phyloP scores from a whole-genome alignment of 805 yeast genomes.

The Metschnikowia reukaufii region DNA sequence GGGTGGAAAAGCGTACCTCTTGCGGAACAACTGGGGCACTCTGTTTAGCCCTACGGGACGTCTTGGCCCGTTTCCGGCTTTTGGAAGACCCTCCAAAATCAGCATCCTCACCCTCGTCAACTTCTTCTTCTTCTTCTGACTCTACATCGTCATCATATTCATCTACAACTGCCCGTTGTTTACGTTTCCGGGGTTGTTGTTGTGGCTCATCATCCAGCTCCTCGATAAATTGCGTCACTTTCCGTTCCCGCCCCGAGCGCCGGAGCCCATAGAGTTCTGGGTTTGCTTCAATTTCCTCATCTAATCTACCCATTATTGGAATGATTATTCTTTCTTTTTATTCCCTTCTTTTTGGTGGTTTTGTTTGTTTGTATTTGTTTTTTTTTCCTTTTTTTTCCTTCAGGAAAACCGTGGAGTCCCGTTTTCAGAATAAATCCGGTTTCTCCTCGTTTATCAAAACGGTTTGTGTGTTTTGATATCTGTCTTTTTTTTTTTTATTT shows the following conservation, averaged over 20 bases:
- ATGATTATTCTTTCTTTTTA: not conserved
- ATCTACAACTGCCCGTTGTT: constrained; percentile 11
- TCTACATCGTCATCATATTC: constrained; percentile 19
- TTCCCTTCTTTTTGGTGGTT: no score
- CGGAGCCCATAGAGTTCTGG: constrained; percentile 86
- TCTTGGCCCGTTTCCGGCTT: constrained; percentile 15
- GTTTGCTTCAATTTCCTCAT: constrained; percentile 35
- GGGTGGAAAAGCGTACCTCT: constrained; percentile 74
- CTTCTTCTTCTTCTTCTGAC: constrained; percentile 17
- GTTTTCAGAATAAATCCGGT: no score
- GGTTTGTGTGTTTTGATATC: not conserved
- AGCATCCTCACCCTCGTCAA: constrained; percentile 19
- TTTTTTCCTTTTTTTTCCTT: not conserved
- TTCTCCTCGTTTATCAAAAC: no score
- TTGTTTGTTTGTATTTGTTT: not conserved
- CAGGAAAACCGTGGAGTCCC: not conserved
- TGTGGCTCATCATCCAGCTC: constrained; percentile 33
- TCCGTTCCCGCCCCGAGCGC: constrained; percentile 66
- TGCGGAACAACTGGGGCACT: constrained; percentile 21
- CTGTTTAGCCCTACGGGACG: constrained; percentile 1
- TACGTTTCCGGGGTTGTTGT: constrained; percentile 18
- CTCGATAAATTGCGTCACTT: constrained; percentile 34
- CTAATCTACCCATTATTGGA: constrained; percentile 16
- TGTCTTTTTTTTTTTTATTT: not conserved
- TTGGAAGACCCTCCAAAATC: constrained; percentile 13